Evolutionary conservation across 768 basidiomycete genomes (phyloP), one percentile per base, ranked within the genome.

Genomic region (Naganishia randhawae): DNA sequence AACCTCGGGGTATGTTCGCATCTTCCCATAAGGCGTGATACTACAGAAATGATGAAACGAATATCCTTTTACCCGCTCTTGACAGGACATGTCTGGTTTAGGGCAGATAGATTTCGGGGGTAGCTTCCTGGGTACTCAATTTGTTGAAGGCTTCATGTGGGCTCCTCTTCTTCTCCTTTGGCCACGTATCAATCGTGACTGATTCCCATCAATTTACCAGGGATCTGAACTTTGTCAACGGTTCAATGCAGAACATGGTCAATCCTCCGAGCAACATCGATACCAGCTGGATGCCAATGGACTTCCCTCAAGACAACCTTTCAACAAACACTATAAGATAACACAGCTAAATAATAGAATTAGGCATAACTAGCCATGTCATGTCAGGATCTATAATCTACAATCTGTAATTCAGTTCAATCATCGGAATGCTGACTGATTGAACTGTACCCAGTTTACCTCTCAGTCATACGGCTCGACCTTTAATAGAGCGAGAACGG

Each of bases 61-160:
- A n/a, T n/a, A 48, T 13, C 8, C n/a, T 22, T 13, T 22, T 48
- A n/a, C 6, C 17, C 22, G 16, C 32, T 3, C 27, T 63, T 0
- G 32, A 22, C 50, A 69, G 69, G 69, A 65, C 10, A 62, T 70
- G 33, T 54, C 54, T 11, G 61, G 61, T 17, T 33, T 70, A 16
- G 65, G 65, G 27, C 69, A 66, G 42, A 50, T 70, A 6, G 69
- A 70, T n/a, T 53, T 70, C 19, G 66, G 69, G 29, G 65, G 65
- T 10, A 65, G 69, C 25, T 53, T 70, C 55, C 55, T 70, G 11
- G 65, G 66, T 19, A 63, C 63, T 11, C 65, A 62, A 52, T 70
- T 65, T 19, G 69, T 65, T 3, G 66, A 65, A 45, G 69, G 69
- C 17, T 61, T 70, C 51, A 70, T 70, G 65, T 70, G 33, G 48